Evolutionary conservation across 305 asterid species (phyloP), one percentile per base, ranked within the genome.

Genomic region (Ajuga reptans): DNA sequence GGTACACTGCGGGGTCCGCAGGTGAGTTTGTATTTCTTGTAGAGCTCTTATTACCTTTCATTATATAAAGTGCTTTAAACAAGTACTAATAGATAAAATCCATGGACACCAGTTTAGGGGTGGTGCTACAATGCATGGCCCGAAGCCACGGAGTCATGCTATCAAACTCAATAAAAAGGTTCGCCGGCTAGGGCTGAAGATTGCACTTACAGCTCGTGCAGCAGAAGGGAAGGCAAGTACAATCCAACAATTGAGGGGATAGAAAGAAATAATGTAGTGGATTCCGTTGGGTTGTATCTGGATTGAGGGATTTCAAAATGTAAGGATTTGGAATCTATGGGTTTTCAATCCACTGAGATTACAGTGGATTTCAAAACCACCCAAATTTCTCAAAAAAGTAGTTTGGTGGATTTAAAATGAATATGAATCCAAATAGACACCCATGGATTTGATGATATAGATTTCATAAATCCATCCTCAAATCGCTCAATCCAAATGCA

Each of bases 91-190:
- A 24, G 64, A 42, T 66, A 51, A 73, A 55, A 36, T 41, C 64
- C 24, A 54, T 72, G 58, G 24, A 74, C 58, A 63, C 72, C 87
- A 92, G 98, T 87, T 88, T 71, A 88, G 97, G 74, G 94, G 95
- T 64, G 98, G 97, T 79, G 81, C 81, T 58, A 37, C 68, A 14
- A 84, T 80, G 97, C 98, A 92, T 49, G 97, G 98, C 60, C 97
- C 97, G 68, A 92, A 88, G 84, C 98, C 96, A 31, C 89, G 97
- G 58, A 92, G 98, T 77, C 98, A 92, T 79, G 98, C 89, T 54
- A 72, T 86, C 76, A 90, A 88, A 83, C 87, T 92, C 72, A 88
- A 87, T 80, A 92, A 92, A 79, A 88, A 90, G 87, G 96, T 92
- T 65, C 83, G 96, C 10, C 93, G 95, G 21, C 81, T 90, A 56